Conservation (phyloP, 208 protist genomes). For the Sergeia podlipaevii region DNA sequence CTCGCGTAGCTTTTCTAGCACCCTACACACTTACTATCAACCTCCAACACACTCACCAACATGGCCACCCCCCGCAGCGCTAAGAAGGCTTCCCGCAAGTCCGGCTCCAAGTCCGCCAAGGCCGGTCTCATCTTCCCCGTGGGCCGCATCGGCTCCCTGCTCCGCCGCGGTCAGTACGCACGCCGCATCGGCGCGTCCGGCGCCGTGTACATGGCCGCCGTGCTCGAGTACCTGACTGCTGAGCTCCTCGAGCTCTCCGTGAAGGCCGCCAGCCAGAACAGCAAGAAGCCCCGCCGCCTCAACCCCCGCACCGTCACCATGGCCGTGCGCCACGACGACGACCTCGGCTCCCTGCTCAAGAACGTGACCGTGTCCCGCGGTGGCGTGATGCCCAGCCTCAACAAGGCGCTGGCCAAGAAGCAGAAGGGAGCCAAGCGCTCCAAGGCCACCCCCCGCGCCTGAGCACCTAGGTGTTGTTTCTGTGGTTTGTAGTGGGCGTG, state of each 20-base stretch:
- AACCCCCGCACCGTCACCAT: slow-evolving; percentile 70
- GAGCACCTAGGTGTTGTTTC: slow-evolving; percentile 7
- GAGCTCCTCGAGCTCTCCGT: slow-evolving; percentile 83
- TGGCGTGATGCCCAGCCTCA: slow-evolving; percentile 78
- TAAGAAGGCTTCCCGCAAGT: slow-evolving; percentile 81
- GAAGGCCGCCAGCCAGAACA: slow-evolving; percentile 66
- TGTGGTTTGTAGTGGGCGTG: slow-evolving; percentile 1
- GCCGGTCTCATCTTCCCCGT: slow-evolving; percentile 99
- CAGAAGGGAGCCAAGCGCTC: slow-evolving; percentile 64
- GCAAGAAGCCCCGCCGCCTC: slow-evolving; percentile 67
- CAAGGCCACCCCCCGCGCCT: slow-evolving; percentile 49
- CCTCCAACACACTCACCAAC: not conserved
- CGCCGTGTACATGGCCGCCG: slow-evolving; percentile 98
- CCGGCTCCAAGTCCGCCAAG: slow-evolving; percentile 87
- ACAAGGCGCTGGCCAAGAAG: slow-evolving; percentile 80
- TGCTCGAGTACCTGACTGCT: slow-evolving; percentile 97
- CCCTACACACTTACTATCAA: no score
- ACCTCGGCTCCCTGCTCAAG: slow-evolving; percentile 54
- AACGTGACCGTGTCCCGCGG: slow-evolving; percentile 77
- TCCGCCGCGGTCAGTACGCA: slow-evolving; percentile 96
- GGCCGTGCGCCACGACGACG: slow-evolving; percentile 80
- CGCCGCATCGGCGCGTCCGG: slow-evolving; percentile 96
- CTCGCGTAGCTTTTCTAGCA: no score
- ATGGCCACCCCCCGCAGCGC: slow-evolving; percentile 67
- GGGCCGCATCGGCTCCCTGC: slow-evolving; percentile 95